Evolutionary conservation across 2,329 filamentous ascomycete species (phyloP).

Genomic region (Emergomyces pasteurianus): DNA sequence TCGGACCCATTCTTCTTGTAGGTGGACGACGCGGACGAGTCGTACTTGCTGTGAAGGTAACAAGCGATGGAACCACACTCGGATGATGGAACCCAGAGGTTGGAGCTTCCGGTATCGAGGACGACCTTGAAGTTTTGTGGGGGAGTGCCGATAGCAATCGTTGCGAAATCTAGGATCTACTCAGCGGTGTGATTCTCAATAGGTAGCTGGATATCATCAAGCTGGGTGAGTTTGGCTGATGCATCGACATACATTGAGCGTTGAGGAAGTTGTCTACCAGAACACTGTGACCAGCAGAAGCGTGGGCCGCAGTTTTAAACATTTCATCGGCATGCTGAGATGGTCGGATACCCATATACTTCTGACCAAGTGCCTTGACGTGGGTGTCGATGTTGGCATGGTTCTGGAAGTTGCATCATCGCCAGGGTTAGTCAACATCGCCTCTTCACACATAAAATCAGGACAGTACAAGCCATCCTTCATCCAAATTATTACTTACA

Average conservation of each 20-base stretch:
- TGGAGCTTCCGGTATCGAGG: conserved; percentile 95
- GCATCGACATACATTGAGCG: conserved; percentile 68
- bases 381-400: conserved; percentile 70
- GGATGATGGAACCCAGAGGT: conserved; percentile 91
- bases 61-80: conserved; percentile 93
- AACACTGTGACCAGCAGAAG: conserved; percentile 61
- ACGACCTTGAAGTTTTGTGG: conserved; percentile 97
- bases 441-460: not conserved
- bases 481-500: conserved; percentile 42
- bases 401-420: conserved; percentile 40
- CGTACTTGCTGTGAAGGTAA: conserved; percentile 95
- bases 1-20: conserved; percentile 88
- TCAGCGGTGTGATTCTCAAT: not conserved
- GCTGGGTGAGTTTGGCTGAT: not conserved
- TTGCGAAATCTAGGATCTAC: conserved; percentile 67
- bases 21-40: conserved; percentile 74
- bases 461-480: not conserved
- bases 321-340: conserved; percentile 59
- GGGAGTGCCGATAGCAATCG: conserved; percentile 84
- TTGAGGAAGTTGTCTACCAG: conserved; percentile 97
- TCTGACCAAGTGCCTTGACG: conserved; percentile 74
- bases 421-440: not conserved
- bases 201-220: not conserved
- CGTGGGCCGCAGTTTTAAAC: conserved; percentile 62
- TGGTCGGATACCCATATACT: conserved; percentile 81